phyloP scores from a whole-genome alignment of 768 basidiomycete genomes.

The Arthromyces matolae region DNA sequence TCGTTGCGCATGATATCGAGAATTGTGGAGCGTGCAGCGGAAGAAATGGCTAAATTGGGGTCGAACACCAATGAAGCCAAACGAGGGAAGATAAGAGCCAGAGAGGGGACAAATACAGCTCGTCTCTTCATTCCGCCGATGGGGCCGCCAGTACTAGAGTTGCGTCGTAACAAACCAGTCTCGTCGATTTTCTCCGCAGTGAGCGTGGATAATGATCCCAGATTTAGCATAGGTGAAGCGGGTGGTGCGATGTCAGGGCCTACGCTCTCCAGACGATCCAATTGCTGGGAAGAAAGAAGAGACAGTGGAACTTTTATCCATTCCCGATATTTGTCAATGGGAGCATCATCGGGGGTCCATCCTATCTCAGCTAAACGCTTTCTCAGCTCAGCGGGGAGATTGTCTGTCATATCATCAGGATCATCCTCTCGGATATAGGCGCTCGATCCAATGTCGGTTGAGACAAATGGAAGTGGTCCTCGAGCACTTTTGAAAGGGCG shows the following conservation, averaged over 20 bases:
- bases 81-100: slow-evolving; percentile 51
- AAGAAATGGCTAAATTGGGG: slow-evolving; percentile 48
- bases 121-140: slow-evolving; percentile 49
- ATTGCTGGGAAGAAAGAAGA: slow-evolving; percentile 52
- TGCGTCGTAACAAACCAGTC: slow-evolving; percentile 45
- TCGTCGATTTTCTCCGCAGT: slow-evolving; percentile 25
- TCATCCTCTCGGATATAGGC: slow-evolving; percentile 55
- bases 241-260: slow-evolving; percentile 19
- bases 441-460: slow-evolving; percentile 70
- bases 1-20: slow-evolving; percentile 74
- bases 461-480: slow-evolving; percentile 68
- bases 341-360: slow-evolving; percentile 60
- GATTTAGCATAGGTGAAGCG: slow-evolving; percentile 25
- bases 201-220: slow-evolving; percentile 22
- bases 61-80: slow-evolving; percentile 54
- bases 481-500: slow-evolving; percentile 71
- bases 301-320: slow-evolving; percentile 65
- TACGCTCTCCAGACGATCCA: slow-evolving; percentile 47
- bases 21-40: slow-evolving; percentile 51
- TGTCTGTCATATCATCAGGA: slow-evolving; percentile 43
- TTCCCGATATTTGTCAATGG: slow-evolving; percentile 52
- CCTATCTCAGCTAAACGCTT: slow-evolving; percentile 70
- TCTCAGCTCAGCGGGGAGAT: slow-evolving; percentile 60
- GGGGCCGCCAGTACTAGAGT: slow-evolving; percentile 50
- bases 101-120: slow-evolving; percentile 61